phyloP scores from a whole-genome alignment of 1,284 basidiomycete genomes.

The Ceratobasidium sp. region DNA sequence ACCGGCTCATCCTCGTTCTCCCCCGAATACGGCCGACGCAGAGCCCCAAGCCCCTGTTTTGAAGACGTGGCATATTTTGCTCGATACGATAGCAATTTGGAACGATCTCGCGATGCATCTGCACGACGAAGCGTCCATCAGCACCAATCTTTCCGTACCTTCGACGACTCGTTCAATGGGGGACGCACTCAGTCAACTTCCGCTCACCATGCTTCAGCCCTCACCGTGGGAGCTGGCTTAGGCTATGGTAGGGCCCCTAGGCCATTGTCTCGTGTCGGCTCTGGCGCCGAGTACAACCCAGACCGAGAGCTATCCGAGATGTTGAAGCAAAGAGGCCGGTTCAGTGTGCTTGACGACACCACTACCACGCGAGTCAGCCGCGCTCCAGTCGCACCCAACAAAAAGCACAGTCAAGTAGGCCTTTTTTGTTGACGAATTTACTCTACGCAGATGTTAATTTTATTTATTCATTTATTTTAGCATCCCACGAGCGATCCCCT shows the following conservation, averaged over 20 bases:
- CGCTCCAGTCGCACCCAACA: slow-evolving; percentile 22
- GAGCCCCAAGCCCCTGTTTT: slow-evolving; percentile 62
- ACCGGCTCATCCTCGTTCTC: slow-evolving; percentile 70
- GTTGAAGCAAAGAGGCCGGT: slow-evolving; percentile 57
- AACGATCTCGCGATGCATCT: slow-evolving; percentile 25
- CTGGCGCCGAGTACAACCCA: slow-evolving; percentile 86
- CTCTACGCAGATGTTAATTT: slow-evolving; percentile 29
- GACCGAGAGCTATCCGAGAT: slow-evolving; percentile 80
- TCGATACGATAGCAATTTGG: slow-evolving; percentile 38
- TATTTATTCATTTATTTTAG: neutral
- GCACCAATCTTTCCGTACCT: slow-evolving; percentile 74
- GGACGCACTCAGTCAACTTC: slow-evolving; percentile 82
- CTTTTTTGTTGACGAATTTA: slow-evolving; percentile 33
- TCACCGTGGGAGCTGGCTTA: slow-evolving; percentile 88
- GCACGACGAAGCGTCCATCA: slow-evolving; percentile 63
- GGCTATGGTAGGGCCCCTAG: slow-evolving; percentile 61
- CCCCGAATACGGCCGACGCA: slow-evolving; percentile 67
- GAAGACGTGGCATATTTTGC: slow-evolving; percentile 51
- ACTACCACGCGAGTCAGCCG: slow-evolving; percentile 25
- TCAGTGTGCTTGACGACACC: slow-evolving; percentile 50
- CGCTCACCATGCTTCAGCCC: slow-evolving; percentile 86
- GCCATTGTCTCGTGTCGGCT: slow-evolving; percentile 44
- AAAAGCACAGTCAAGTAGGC: slow-evolving; percentile 68
- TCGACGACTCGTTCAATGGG: slow-evolving; percentile 64
- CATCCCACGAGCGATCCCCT: slow-evolving; percentile 68